Percentiles rank a stretch among this genome's conserved stretches.
Conservation (phyloP, 1,284 basidiomycete species). For the Leccinum subrobustum region DNA sequence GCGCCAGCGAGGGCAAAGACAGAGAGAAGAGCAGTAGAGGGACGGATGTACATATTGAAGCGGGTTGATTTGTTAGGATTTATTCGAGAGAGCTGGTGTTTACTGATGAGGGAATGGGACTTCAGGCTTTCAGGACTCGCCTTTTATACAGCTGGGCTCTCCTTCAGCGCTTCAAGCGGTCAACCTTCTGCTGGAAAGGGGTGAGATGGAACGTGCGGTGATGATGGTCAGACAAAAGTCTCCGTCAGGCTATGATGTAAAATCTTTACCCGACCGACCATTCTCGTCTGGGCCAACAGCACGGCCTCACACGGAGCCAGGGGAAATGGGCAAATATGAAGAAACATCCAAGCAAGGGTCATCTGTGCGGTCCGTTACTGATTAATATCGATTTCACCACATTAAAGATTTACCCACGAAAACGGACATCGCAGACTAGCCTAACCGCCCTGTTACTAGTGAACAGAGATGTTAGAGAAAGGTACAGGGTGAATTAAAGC, state of each 20-base stretch:
- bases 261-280: not conserved
- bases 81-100: not conserved
- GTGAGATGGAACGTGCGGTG: not conserved
- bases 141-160: not conserved
- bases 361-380: not conserved
- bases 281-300: not conserved
- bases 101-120: not conserved
- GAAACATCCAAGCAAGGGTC: not conserved
- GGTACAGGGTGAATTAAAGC: not conserved
- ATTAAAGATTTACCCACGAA: not conserved
- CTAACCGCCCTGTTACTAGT: too few relatives aligned
- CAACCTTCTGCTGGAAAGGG: too few relatives aligned
- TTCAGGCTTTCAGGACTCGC: not conserved
- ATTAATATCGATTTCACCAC: not conserved
- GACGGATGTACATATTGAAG: too few relatives aligned
- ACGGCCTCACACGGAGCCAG: not conserved
- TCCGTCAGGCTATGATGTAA: not conserved
- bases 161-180: too few relatives aligned
- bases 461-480: not conserved
- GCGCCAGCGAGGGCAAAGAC: conserved; percentile 9
- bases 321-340: not conserved
- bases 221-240: too few relatives aligned
- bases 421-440: not conserved
- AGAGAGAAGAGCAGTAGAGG: conserved; percentile 17
- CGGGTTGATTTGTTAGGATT: not conserved